Percentiles rank a stretch among this genome's conserved stretches.
Conservation (phyloP, 1,284 basidiomycete species). For the Coriolopsis trogii region DNA sequence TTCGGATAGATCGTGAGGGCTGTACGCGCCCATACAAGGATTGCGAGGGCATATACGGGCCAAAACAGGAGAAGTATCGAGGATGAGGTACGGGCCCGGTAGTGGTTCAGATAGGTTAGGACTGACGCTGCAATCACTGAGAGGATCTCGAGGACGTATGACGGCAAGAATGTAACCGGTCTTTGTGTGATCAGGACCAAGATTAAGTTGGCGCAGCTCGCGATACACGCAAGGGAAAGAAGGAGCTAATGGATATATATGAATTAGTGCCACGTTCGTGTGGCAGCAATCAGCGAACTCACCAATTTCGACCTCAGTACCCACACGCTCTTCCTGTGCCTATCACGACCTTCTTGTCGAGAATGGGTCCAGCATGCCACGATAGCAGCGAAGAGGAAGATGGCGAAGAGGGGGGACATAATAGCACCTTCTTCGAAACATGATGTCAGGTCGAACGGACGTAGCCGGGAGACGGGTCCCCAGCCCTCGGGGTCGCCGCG, state of each 20-base stretch:
- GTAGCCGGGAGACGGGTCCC: constrained; percentile 57
- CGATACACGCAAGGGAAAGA: constrained; percentile 44
- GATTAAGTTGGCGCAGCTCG: constrained; percentile 43
- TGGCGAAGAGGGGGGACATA: constrained; percentile 52
- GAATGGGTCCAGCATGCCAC: constrained; percentile 40
- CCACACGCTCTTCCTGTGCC: constrained; percentile 45
- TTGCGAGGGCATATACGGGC: constrained; percentile 65
- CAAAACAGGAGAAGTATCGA: constrained; percentile 83
- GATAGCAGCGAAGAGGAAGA: constrained; percentile 49
- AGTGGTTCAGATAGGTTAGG: constrained; percentile 75
- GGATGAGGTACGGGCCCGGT: constrained; percentile 77
- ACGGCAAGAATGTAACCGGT: constrained; percentile 54
- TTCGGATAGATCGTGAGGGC: constrained; percentile 37
- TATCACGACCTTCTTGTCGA: constrained; percentile 29
- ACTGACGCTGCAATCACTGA: constrained; percentile 47
- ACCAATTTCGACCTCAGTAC: constrained; percentile 68
- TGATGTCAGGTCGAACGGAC: constrained; percentile 79
- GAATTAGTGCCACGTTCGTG: not conserved
- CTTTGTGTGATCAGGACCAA: constrained; percentile 39
- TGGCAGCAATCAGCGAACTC: constrained; percentile 31
- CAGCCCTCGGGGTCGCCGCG: constrained; percentile 61
- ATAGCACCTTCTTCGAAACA: constrained; percentile 85
- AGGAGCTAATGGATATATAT: constrained; percentile 39
- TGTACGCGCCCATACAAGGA: constrained; percentile 69
- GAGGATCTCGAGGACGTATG: constrained; percentile 61